Percentiles rank a stretch among this genome's conserved stretches.
phyloP scores from a whole-genome alignment of 2,329 filamentous ascomycete species.

The Calonectria fujianensis region DNA sequence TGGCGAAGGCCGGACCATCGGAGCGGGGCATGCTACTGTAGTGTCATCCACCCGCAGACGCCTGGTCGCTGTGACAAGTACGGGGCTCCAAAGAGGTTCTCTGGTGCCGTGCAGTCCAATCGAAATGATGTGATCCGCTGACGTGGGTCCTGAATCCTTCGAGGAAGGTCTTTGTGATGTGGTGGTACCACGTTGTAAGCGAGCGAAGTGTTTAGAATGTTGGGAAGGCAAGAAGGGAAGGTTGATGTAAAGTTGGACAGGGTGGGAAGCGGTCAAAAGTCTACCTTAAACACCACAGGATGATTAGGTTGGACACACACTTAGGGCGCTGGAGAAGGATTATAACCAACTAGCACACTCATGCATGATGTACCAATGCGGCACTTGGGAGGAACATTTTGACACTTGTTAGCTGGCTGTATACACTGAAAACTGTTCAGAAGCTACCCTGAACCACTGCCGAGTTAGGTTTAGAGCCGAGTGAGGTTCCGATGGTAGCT shows the following conservation, averaged over 20 bases:
- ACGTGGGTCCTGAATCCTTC: constrained; percentile 43
- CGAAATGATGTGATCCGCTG: constrained; percentile 52
- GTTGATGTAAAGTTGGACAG: background rate
- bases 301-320: background rate
- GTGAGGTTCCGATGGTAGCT: constrained; percentile 42
- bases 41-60: background rate
- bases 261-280: constrained; percentile 22
- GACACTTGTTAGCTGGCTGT: background rate
- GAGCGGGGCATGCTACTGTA: constrained; percentile 30
- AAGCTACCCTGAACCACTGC: constrained; percentile 35
- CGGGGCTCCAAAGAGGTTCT: constrained; percentile 19
- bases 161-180: constrained; percentile 33
- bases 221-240: constrained; percentile 9
- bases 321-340: background rate
- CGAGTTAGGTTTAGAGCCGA: constrained; percentile 45
- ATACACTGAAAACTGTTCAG: background rate
- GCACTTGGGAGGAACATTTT: background rate
- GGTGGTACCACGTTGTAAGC: constrained; percentile 12
- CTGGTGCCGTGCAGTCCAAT: constrained; percentile 45
- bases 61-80: constrained; percentile 26
- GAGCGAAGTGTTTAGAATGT: background rate
- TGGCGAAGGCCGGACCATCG: constrained; percentile 39
- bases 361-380: background rate
- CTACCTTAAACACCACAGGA: background rate
- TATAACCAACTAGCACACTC: background rate